Conservation (phyloP, 345 rosid genomes). For the Acer campestre region DNA sequence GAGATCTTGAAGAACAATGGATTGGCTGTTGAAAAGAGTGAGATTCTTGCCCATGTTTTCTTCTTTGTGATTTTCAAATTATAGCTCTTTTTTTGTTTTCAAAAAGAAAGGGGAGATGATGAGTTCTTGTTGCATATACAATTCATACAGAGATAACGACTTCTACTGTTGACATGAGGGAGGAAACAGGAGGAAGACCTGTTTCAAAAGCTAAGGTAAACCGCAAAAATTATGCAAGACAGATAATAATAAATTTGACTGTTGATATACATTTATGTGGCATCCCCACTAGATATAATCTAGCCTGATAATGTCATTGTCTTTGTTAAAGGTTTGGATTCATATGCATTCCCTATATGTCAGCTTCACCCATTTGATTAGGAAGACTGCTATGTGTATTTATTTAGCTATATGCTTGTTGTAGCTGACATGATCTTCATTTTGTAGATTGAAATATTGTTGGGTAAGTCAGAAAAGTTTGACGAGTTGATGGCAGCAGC, state of each 20-base stretch:
- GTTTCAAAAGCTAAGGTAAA: constrained; percentile 72
- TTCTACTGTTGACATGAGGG: constrained; percentile 61
- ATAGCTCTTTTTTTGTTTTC: background rate
- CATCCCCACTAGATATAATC: background rate
- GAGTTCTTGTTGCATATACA: background rate
- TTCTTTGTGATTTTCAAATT: background rate
- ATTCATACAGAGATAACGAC: constrained; percentile 48
- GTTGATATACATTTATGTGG: background rate
- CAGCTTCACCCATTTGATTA: background rate
- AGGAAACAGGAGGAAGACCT: constrained; percentile 58
- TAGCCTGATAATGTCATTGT: background rate
- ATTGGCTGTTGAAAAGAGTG: constrained; percentile 70
- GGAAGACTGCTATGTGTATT: no score
- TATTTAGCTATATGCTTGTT: background rate
- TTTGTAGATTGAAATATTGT: constrained; percentile 60
- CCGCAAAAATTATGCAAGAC: background rate
- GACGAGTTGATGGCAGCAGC: constrained; percentile 80
- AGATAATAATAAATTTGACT: background rate
- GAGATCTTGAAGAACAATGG: constrained; percentile 81
- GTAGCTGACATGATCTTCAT: constrained; percentile 2
- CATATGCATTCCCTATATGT: background rate
- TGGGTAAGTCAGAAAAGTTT: constrained; percentile 67
- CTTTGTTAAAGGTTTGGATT: background rate
- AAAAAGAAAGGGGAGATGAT: background rate
- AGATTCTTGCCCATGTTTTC: constrained; percentile 13